Evolutionary conservation across 1,284 basidiomycete species (phyloP).

Genomic region (Ustilago xerochloae): DNA sequence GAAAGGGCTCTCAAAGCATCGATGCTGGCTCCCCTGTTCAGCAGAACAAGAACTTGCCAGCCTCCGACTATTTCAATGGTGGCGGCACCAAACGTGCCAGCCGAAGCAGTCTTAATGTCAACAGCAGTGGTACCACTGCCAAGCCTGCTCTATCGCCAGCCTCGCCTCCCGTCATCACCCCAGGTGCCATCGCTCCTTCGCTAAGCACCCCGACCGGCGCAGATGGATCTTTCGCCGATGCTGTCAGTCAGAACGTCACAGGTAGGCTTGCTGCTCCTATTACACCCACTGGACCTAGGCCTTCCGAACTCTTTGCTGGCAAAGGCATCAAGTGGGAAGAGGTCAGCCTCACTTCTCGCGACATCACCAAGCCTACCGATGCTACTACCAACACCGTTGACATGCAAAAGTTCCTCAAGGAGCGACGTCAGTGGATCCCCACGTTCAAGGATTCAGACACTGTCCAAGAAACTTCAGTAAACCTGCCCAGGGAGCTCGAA

Average conservation of each 20-base stretch:
- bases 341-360: conserved; percentile 48
- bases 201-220: conserved; percentile 21
- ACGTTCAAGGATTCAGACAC: conserved; percentile 41
- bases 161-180: conserved; percentile 24
- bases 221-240: conserved; percentile 17
- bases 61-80: conserved; percentile 22
- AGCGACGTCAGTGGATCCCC: conserved; percentile 57
- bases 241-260: conserved; percentile 14
- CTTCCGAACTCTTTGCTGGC: conserved; percentile 59
- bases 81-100: conserved; percentile 17
- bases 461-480: conserved; percentile 21
- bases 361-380: conserved; percentile 26
- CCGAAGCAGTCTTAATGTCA: conserved; percentile 31
- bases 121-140: too few relatives aligned
- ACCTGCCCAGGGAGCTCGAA: conserved; percentile 34
- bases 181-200: conserved; percentile 23
- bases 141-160: conserved; percentile 3
- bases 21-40: conserved; percentile 16
- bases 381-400: conserved; percentile 30
- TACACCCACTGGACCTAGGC: conserved; percentile 23
- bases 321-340: conserved; percentile 61
- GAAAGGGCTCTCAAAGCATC: conserved; percentile 42
- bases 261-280: conserved; percentile 17
- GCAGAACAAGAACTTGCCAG: conserved; percentile 1
- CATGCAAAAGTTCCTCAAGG: conserved; percentile 59